Evolutionary conservation across 192 early-diverging fungal genomes (phyloP).

Genomic region (Umbelopsis sp.): DNA sequence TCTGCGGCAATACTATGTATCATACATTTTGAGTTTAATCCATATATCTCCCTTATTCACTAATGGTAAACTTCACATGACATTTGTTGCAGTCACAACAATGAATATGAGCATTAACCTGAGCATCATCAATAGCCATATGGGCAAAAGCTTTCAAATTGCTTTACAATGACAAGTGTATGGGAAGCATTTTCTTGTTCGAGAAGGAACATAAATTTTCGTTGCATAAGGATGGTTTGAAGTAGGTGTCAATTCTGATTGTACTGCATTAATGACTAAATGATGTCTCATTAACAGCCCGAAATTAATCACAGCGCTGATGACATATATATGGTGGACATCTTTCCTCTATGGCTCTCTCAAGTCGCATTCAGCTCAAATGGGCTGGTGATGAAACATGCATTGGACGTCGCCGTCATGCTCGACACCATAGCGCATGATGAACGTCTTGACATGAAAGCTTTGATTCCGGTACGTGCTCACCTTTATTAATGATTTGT

Average conservation of each 20-base stretch:
- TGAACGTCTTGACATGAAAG: conserved; percentile 9
- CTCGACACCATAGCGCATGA: conserved; percentile 31
- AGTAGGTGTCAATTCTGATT: background rate
- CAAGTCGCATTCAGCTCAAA: conserved; percentile 27
- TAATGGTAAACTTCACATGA: background rate
- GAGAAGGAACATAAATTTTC: background rate
- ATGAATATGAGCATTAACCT: too few species aligned
- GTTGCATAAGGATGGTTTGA: background rate
- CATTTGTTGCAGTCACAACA: too few species aligned
- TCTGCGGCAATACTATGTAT: background rate
- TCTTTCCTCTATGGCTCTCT: conserved; percentile 30
- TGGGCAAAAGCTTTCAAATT: background rate
- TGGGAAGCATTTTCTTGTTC: background rate
- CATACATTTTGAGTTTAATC: conserved; percentile 9
- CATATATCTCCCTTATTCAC: background rate
- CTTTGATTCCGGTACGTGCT: conserved; percentile 27
- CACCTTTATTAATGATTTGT: background rate
- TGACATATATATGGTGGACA: background rate
- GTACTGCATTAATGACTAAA: background rate
- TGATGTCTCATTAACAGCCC: background rate
- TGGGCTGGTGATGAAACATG: conserved; percentile 32
- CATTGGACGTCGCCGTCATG: conserved; percentile 35
- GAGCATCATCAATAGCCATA: background rate
- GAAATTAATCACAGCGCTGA: background rate
- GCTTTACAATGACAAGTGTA: background rate